These are phyloP conservation scores for Teratosphaeria nubilosa DNA, from an alignment of 2,329 filamentous ascomycete genomes.

Conservation along the genomic window DNA sequence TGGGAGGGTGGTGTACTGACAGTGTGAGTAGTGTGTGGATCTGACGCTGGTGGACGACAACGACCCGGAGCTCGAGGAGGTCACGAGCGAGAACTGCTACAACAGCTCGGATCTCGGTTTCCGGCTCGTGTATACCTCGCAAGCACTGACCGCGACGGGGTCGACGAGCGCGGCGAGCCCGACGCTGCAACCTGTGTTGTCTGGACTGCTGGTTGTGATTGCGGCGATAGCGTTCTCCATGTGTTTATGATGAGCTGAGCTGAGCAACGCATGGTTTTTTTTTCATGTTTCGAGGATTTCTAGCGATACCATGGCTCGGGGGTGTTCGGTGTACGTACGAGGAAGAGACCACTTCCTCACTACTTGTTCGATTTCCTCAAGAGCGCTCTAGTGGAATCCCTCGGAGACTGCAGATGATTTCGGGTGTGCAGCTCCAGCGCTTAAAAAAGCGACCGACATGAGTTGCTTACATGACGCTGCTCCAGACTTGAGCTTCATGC, in stretches of 20 bases:
- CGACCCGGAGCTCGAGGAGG: constrained; percentile 53
- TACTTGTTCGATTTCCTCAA: neutral
- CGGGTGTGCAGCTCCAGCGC: too few species aligned
- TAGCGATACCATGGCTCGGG: neutral
- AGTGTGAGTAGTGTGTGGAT: constrained; percentile 65
- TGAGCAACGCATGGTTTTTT: neutral
- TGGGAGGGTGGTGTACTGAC: neutral
- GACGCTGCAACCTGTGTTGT: neutral
- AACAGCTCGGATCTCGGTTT: constrained; percentile 72
- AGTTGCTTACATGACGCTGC: neutral
- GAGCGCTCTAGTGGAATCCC: too few species aligned
- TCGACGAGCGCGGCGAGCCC: constrained; percentile 1
- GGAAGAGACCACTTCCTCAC: neutral
- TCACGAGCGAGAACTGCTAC: constrained; percentile 78
- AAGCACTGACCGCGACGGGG: constrained; percentile 14
- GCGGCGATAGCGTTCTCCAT: neutral
- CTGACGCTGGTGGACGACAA: constrained; percentile 78
- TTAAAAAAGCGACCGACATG: too few species aligned
- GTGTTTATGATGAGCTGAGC: neutral
- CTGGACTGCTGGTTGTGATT: neutral
- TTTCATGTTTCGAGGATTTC: neutral
- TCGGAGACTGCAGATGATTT: too few species aligned
- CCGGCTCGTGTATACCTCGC: constrained; percentile 60
- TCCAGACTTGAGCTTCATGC: too few species aligned
- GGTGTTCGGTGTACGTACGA: neutral